Evolutionary conservation across 2,329 filamentous ascomycete species (phyloP).

Genomic region (Sclerotinia nivalis): DNA sequence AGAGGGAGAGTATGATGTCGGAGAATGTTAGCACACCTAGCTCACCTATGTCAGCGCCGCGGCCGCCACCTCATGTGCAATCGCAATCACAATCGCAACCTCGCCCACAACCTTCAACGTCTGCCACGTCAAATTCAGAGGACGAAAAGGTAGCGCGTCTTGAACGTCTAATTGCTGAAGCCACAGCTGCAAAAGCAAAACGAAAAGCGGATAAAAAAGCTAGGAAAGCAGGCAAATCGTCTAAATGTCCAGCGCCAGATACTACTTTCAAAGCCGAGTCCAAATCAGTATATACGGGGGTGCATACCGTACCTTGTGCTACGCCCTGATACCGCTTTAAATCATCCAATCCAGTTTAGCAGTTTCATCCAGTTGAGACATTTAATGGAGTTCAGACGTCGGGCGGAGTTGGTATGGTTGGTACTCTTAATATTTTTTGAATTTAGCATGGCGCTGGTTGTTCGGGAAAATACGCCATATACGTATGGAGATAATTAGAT

Average conservation of each 20-base stretch:
- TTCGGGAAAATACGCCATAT: conserved; percentile 28
- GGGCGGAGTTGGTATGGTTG: conserved; percentile 23
- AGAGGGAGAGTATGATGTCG: conserved; percentile 47
- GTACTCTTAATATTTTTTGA: conserved; percentile 11
- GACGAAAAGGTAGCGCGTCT: conserved; percentile 49
- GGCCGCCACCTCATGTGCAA: conserved; percentile 26
- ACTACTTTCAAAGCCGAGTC: not conserved
- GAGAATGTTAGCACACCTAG: conserved; percentile 32
- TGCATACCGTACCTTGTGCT: no score
- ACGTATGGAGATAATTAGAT: not conserved
- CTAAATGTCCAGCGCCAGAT: conserved; percentile 33
- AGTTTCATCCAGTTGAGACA: not conserved
- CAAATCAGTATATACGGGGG: not conserved
- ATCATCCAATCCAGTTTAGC: conserved; percentile 37
- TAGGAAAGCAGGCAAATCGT: conserved; percentile 42
- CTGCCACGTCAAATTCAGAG: conserved; percentile 32
- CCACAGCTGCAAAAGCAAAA: conserved; percentile 44
- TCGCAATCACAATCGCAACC: conserved; percentile 1
- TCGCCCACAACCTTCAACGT: not conserved
- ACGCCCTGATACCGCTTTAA: conserved; percentile 34
- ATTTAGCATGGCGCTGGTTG: conserved; percentile 38
- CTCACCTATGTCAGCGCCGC: no score
- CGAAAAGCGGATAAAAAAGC: conserved; percentile 43
- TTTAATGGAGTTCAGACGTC: not conserved
- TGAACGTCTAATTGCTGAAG: conserved; percentile 47